Evolutionary conservation across 2,329 filamentous ascomycete genomes (phyloP), one percentile per base, ranked within the genome.

Genomic region (Aspergillus vadensis): DNA sequence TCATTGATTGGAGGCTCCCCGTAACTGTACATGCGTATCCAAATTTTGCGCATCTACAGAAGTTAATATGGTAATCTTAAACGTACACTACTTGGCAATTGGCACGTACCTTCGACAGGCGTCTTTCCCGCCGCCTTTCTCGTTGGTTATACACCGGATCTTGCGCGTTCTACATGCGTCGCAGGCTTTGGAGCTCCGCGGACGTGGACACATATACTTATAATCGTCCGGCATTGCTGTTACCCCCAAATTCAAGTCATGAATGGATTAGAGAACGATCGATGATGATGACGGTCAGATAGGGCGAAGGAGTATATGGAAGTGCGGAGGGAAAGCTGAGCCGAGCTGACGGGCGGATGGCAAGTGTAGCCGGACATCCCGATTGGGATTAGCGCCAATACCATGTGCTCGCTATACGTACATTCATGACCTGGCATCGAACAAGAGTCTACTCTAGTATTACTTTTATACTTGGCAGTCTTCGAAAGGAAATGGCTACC

Each of bases 291-390:
- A n/a, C 23, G 14, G 36, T 50, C 47, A 50, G 27, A 17, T 10
- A 23, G 5, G 38, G 36, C 38, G n/a, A 23, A 30, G 19, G 8
- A 21, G 17, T 55, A 44, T 17, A 12, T 9, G 23, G 19, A 30
- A n/a, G 12, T 17, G 52, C 52, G 52, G 52, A 5, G 23, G 52
- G 52, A 44, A 55, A 55, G 4, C 12, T 1, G 0, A 55, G n/a
- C 14, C 52, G 52, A 55, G n/a, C 21, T 5, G 23, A 23, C 15
- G 6, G 30, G 23, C 52, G 52, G 52, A 55, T 43, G 52, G 38
- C 38, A 55, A n/a, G 52, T 55, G 44, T 55, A 43, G 38, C 52
- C 52, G 52, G n/a, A 23, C 14, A 6, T 19, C 39, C 49, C 25
- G n/a, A 49, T n/a, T 49, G 5, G 47, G 47, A 23, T 23, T 38